These are phyloP conservation scores for Pleodorina starrii DNA, from an alignment of 139 green algal genomes.

Conservation along the genomic window DNA sequence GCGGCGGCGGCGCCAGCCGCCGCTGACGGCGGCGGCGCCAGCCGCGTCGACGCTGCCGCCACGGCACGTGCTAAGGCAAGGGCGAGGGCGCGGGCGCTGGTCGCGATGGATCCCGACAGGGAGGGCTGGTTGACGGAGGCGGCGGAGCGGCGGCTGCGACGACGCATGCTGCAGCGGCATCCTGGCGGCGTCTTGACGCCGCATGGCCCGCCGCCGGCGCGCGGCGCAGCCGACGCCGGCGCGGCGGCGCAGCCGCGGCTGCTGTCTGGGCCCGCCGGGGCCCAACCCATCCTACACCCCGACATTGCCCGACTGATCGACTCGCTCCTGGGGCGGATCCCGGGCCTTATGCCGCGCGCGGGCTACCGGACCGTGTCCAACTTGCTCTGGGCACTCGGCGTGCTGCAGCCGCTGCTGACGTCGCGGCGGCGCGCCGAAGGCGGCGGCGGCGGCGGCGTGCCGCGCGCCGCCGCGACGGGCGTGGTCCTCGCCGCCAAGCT, in stretches of 20 bases:
- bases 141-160: not conserved
- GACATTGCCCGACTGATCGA: not conserved
- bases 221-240: too few species aligned
- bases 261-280: not conserved
- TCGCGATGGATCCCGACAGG: not conserved
- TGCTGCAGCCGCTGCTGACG: slow-evolving; percentile 29
- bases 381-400: slow-evolving; percentile 57
- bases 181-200: not conserved
- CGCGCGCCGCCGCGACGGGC: not conserved
- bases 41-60: not conserved
- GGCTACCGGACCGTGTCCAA: slow-evolving; percentile 37
- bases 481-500: slow-evolving; percentile 13
- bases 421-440: not conserved
- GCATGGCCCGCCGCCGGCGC: not conserved
- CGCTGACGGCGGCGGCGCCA: not conserved
- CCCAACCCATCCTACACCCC: not conserved
- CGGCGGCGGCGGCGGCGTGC: not conserved
- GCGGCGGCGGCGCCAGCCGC: not conserved
- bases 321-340: slow-evolving; percentile 29
- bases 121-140: not conserved
- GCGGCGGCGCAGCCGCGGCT: too few species aligned
- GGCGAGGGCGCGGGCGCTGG: not conserved
- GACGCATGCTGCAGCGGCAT: not conserved
- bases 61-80: not conserved
- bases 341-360: slow-evolving; percentile 45